Evolutionary conservation across 1,284 basidiomycete species (phyloP).

Genomic region (Agaricales sp.): DNA sequence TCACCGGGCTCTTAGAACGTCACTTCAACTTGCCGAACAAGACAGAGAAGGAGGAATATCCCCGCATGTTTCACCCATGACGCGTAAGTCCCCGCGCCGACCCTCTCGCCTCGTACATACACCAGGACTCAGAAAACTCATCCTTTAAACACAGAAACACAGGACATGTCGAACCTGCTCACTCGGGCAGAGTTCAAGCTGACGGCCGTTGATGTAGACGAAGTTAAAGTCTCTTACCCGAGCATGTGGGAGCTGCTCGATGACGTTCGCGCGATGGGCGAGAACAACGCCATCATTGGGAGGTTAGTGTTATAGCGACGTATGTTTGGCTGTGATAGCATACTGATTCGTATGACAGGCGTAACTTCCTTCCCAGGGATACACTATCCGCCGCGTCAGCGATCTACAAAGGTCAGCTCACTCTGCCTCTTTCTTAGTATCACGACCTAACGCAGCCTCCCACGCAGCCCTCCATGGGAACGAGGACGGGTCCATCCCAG

Average conservation of each 20-base stretch:
- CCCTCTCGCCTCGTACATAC: slow-evolving; percentile 3
- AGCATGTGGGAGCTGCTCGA: slow-evolving; percentile 95
- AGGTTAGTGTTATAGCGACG: slow-evolving; percentile 39
- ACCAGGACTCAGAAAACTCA: neutral
- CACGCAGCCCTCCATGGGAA: slow-evolving; percentile 83
- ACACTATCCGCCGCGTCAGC: slow-evolving; percentile 86
- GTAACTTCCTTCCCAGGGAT: slow-evolving; percentile 70
- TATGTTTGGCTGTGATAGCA: slow-evolving; percentile 1
- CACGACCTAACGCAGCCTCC: slow-evolving; percentile 3
- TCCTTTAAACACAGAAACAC: slow-evolving; percentile 49
- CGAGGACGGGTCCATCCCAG: slow-evolving; percentile 78
- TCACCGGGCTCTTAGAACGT: slow-evolving; percentile 33
- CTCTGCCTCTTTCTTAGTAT: slow-evolving; percentile 5
- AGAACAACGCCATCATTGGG: slow-evolving; percentile 85
- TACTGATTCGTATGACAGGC: slow-evolving; percentile 27
- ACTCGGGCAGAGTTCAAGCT: slow-evolving; percentile 90
- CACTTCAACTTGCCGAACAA: slow-evolving; percentile 89
- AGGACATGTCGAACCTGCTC: slow-evolving; percentile 87
- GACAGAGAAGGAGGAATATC: slow-evolving; percentile 96
- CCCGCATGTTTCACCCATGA: slow-evolving; percentile 95
- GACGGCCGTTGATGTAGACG: slow-evolving; percentile 93
- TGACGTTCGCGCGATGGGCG: slow-evolving; percentile 94
- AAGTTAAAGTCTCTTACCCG: slow-evolving; percentile 86
- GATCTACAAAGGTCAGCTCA: slow-evolving; percentile 80
- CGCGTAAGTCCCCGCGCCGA: slow-evolving; percentile 42